A percentile compares a stretch with the other conserved stretches of the same genome.
phyloP scores from a whole-genome alignment of 306 rosid species.

The Calophaca sinica region DNA sequence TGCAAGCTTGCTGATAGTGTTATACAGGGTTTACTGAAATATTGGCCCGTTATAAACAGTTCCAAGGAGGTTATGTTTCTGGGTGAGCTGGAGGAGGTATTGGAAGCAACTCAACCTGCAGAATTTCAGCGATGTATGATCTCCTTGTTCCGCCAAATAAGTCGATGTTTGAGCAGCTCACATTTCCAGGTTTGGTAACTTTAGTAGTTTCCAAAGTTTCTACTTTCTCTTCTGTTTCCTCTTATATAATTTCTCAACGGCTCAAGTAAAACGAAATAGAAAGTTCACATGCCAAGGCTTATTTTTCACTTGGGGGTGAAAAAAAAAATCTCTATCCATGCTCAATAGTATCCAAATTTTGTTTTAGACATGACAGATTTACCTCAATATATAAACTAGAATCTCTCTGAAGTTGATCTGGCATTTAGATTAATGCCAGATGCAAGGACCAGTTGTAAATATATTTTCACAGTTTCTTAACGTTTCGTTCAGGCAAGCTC shows the following conservation, averaged over 20 bases:
- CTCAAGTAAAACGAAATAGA: too few relatives aligned
- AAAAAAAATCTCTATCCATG: too few relatives aligned
- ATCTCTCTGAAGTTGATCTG: too few relatives aligned
- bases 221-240: constrained; percentile 2
- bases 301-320: too few relatives aligned
- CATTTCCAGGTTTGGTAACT: constrained; percentile 70
- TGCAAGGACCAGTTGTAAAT: too few relatives aligned
- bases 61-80: constrained; percentile 83
- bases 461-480: too few relatives aligned
- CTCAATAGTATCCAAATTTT: too few relatives aligned
- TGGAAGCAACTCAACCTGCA: constrained; percentile 77
- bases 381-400: too few relatives aligned
- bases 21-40: constrained; percentile 68
- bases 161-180: constrained; percentile 75
- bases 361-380: too few relatives aligned
- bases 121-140: constrained; percentile 82
- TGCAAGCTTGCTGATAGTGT: constrained; percentile 78
- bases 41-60: constrained; percentile 77
- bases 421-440: too few relatives aligned
- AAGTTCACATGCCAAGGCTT: too few relatives aligned
- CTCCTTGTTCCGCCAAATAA: constrained; percentile 72
- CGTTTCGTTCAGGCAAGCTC: too few relatives aligned
- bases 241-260: neutral
- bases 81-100: constrained; percentile 77
- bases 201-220: constrained; percentile 1